These are phyloP conservation scores for Neurospora sp. DNA, from an alignment of 2,329 filamentous ascomycete species.

Conservation along the genomic window DNA sequence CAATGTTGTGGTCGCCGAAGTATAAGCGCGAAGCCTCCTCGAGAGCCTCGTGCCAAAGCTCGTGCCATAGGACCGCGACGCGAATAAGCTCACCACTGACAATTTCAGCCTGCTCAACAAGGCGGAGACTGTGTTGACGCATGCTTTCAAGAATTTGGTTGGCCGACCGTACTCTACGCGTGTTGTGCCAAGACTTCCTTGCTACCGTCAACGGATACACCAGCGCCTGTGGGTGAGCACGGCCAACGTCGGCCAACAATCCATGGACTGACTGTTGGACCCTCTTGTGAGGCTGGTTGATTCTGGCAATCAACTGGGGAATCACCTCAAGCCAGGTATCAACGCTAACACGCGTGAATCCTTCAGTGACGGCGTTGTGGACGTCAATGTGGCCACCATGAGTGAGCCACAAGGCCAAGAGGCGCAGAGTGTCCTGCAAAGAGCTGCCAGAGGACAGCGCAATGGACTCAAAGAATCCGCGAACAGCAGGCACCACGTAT, in stretches of 20 bases:
- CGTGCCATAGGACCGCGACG: slow-evolving; percentile 95
- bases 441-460: slow-evolving; percentile 85
- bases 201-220: slow-evolving; percentile 96
- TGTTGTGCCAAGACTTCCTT: slow-evolving; percentile 84
- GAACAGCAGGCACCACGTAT: slow-evolving; percentile 88
- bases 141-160: slow-evolving; percentile 96
- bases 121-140: slow-evolving; percentile 82
- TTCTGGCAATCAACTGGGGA: slow-evolving; percentile 90
- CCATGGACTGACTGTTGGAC: slow-evolving; percentile 89
- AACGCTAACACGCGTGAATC: slow-evolving; percentile 83
- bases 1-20: slow-evolving; percentile 95
- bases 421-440: slow-evolving; percentile 83
- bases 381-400: slow-evolving; percentile 86
- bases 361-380: slow-evolving; percentile 77
- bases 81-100: slow-evolving; percentile 96
- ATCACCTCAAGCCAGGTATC: slow-evolving; percentile 99
- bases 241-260: slow-evolving; percentile 82
- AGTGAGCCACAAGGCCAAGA: slow-evolving; percentile 93
- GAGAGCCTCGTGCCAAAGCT: slow-evolving; percentile 96
- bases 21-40: slow-evolving; percentile 95
- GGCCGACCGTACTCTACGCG: slow-evolving; percentile 76
- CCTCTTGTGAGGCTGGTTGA: slow-evolving; percentile 86
- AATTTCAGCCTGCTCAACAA: slow-evolving; percentile 90
- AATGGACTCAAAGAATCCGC: slow-evolving; percentile 97
- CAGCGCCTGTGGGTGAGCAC: slow-evolving; percentile 87